Base-by-base conservation (phyloP, 768 basidiomycete species). In the Russula virescens region DNA sequence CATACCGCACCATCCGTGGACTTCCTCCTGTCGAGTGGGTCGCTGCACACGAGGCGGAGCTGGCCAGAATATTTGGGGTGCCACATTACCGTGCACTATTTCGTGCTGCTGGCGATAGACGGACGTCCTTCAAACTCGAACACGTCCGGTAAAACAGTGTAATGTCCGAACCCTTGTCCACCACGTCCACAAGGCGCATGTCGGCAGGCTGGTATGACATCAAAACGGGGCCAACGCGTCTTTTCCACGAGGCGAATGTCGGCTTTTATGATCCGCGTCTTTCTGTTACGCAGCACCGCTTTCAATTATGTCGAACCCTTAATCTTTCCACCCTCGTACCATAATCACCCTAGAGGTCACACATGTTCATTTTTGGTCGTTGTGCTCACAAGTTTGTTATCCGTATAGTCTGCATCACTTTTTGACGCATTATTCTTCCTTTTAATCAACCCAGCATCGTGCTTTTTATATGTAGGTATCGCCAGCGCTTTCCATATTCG, bases 1-100 rank as follows among this genome's bases (percentile, higher is more conserved):
- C 83, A 13, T 85, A 87, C 72, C 83, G 84, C 66, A 93, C 90
- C 52, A 87, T 83, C 61, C 88, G 90, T 65, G 89, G 85, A 21
- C 74, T 92, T 18, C 90, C 91, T 21, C 83, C 89, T 13, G 79
- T 80, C n/a, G 80, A 87, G 43, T 93, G 90, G 90, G 79, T 93
- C 60, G 81, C 80, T 64, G 80, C 81, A 42, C 84, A 93, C 71
- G 84, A 91, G 72, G 72, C 77, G 5, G 77, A 81, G 51, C 82
- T 93, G 46, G 76, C 81, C 58, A 86, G 89, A 55, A 81, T 92
- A 62, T 89, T 93, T 69, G 89, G 88, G n/a, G 74, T 75, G 49
- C 67, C 83, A 47, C 89, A 89, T 71, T 91, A 82, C 76, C 83
- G 80, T 69, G 83, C 87, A 61, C 76, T 92, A 52, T 84, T 85